Conservation (phyloP, 352 stramenopile genomes). For the Saprolegnia diclina region DNA sequence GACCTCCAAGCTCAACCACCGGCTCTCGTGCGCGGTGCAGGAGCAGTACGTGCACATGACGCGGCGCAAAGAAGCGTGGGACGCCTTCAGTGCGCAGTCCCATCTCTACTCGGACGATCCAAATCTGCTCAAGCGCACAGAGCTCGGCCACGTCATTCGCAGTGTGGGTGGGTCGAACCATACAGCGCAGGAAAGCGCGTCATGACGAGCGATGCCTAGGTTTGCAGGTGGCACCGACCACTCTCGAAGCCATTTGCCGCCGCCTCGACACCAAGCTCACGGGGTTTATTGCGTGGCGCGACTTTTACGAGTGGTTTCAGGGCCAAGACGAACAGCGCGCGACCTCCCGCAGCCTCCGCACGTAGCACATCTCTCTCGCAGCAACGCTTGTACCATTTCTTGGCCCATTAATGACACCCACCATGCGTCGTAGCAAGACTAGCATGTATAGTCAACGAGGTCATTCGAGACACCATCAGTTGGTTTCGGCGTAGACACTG, state of each 20-base stretch:
- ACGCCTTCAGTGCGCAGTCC: conserved; percentile 14
- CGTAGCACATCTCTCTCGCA: background rate
- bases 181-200: background rate
- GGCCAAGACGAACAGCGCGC: conserved; percentile 16
- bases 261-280: conserved; percentile 21
- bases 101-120: conserved; percentile 24
- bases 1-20: conserved; percentile 20
- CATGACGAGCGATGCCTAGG: background rate
- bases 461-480: no score
- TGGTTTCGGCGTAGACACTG: no score
- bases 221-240: background rate
- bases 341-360: background rate
- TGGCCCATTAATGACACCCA: no score
- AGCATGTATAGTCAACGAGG: no score
- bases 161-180: background rate
- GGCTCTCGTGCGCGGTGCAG: conserved; percentile 19
- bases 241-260: conserved; percentile 6
- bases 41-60: conserved; percentile 27
- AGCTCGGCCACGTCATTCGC: conserved; percentile 4
- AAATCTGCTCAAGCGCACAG: conserved; percentile 20
- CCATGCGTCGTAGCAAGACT: no score
- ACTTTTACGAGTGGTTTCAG: conserved; percentile 26
- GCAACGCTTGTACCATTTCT: no score
- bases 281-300: conserved; percentile 17
- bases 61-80: conserved; percentile 22